Evolutionary conservation across 345 rosid genomes (phyloP).

Genomic region (Melastoma malabathricum): DNA sequence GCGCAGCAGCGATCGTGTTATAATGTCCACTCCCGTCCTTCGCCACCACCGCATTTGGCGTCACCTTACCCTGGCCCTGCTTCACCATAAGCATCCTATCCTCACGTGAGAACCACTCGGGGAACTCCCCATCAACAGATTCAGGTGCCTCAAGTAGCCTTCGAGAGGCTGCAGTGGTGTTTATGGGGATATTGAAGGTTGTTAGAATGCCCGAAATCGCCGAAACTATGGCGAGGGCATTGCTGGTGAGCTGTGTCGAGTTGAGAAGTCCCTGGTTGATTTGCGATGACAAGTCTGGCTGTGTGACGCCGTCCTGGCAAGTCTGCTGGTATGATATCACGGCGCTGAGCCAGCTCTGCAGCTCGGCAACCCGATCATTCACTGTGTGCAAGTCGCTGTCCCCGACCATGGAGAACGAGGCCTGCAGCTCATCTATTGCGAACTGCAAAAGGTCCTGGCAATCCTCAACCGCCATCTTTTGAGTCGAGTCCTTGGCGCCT

Average conservation of each 20-base stretch:
- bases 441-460: conserved; percentile 28
- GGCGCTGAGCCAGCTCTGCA: conserved; percentile 33
- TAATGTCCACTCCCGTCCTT: conserved; percentile 38
- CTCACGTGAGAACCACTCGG: conserved; percentile 22
- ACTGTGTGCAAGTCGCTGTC: conserved; percentile 15
- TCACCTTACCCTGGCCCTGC: conserved; percentile 4
- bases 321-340: conserved; percentile 29
- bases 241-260: conserved; percentile 29
- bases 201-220: conserved; percentile 14
- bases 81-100: conserved; percentile 25
- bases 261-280: conserved; percentile 13
- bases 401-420: conserved; percentile 21
- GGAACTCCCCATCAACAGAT: conserved; percentile 5
- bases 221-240: conserved; percentile 30
- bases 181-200: conserved; percentile 14
- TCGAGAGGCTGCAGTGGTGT: conserved; percentile 6
- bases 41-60: conserved; percentile 32
- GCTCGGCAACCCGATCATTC: conserved; percentile 15
- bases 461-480: conserved; percentile 32
- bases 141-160: conserved; percentile 5
- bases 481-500: not conserved
- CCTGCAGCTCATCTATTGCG: conserved; percentile 31
- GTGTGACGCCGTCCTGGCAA: conserved; percentile 22
- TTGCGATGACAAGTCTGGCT: conserved; percentile 10
- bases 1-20: conserved; percentile 25